phyloP scores from a whole-genome alignment of 139 green algal species.

The Gonium pectorale region DNA sequence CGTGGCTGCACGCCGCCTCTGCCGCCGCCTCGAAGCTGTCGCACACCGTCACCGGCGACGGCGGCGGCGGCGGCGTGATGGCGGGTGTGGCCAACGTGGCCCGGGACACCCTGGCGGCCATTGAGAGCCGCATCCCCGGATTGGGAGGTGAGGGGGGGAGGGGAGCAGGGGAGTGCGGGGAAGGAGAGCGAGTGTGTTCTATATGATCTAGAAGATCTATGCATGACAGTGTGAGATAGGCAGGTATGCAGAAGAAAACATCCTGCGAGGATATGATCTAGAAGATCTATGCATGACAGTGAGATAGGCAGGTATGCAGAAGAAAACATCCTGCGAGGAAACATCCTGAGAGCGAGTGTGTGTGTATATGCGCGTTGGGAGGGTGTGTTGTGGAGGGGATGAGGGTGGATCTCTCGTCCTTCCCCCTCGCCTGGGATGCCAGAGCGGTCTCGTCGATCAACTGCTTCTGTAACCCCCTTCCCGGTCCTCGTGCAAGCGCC shows the following conservation, averaged over 20 bases:
- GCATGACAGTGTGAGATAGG: background rate
- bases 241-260: background rate
- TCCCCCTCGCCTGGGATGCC: no score
- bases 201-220: background rate
- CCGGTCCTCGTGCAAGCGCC: no score
- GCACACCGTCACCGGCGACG: no score
- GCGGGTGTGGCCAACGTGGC: background rate
- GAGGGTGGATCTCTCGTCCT: no score
- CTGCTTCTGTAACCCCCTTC: no score
- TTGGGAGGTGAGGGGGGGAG: background rate
- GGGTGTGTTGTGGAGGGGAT: background rate
- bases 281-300: background rate
- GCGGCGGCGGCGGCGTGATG: background rate
- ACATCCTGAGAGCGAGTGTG: no score
- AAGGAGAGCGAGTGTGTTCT: background rate
- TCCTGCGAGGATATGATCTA: background rate
- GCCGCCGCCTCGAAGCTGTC: no score
- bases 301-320: background rate
- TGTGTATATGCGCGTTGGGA: background rate
- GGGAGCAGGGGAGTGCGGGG: background rate
- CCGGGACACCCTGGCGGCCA: background rate
- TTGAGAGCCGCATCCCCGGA: background rate
- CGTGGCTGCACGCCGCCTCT: no score
- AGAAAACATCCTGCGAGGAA: background rate
- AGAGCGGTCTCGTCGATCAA: no score